These are phyloP conservation scores for Mucor piriformis DNA, from an alignment of 371 early-diverging fungal species.

Conservation along the genomic window DNA sequence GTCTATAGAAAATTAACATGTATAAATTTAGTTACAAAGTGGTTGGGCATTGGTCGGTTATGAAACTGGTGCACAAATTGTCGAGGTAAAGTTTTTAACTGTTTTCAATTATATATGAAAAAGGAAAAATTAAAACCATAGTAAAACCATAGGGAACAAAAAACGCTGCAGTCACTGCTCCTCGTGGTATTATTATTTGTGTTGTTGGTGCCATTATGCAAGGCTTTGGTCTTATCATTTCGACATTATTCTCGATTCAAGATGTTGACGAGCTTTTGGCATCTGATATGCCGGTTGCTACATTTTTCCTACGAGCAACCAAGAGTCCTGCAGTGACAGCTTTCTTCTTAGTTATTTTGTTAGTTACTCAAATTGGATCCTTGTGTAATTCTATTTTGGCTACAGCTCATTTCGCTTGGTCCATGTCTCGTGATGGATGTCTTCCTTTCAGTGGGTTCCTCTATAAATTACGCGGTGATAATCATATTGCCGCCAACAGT, in stretches of 20 bases:
- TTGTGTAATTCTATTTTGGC: constrained; percentile 30
- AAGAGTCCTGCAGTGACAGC: constrained; percentile 12
- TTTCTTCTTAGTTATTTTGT: constrained; percentile 33
- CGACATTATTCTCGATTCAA: constrained; percentile 44
- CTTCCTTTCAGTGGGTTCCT: constrained; percentile 26
- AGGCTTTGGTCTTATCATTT: constrained; percentile 37
- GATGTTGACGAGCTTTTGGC: constrained; percentile 33
- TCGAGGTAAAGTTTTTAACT: constrained; percentile 18
- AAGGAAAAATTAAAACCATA: neutral
- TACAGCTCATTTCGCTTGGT: constrained; percentile 27
- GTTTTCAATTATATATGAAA: neutral
- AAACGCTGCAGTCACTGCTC: constrained; percentile 43
- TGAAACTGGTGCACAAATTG: constrained; percentile 47
- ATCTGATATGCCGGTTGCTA: constrained; percentile 24
- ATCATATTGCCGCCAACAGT: constrained; percentile 23
- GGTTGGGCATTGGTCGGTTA: constrained; percentile 49
- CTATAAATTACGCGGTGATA: constrained; percentile 19
- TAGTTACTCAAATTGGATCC: constrained; percentile 29
- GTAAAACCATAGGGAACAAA: constrained; percentile 31
- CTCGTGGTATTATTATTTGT: constrained; percentile 46
- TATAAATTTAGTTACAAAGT: constrained; percentile 20
- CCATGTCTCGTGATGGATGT: constrained; percentile 31
- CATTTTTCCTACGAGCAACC: constrained; percentile 24
- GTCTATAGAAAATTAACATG: neutral
- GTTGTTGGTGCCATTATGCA: constrained; percentile 39